A percentile compares a stretch with the other conserved stretches of the same genome.
phyloP scores from a whole-genome alignment of 2,329 filamentous ascomycete species.

The Colletotrichum coccodes region DNA sequence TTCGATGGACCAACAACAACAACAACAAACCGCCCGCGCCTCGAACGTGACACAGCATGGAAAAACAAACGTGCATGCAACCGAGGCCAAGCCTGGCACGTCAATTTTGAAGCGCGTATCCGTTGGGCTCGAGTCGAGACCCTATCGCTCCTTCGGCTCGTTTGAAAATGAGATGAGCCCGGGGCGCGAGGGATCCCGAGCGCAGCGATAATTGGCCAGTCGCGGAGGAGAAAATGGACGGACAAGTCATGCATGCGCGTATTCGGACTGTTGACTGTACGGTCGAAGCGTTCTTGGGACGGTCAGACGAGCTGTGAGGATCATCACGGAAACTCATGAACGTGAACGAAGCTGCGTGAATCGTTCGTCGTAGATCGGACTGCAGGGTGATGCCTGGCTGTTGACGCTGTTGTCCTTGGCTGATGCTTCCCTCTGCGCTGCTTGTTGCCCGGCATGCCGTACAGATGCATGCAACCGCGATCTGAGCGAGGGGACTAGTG shows the following conservation, averaged over 20 bases:
- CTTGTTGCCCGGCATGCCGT: neutral
- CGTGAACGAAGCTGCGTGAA: neutral
- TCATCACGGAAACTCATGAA: neutral
- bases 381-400: slow-evolving; percentile 11
- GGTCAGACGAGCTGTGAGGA: neutral
- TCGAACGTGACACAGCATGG: neutral
- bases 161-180: slow-evolving; percentile 5
- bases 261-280: neutral
- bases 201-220: neutral
- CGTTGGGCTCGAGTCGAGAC: neutral
- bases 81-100: neutral
- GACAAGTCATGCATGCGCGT: neutral
- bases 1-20: neutral
- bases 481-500: neutral
- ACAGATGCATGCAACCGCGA: slow-evolving; percentile 12
- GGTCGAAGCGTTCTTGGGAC: neutral
- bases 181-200: neutral
- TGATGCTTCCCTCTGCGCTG: neutral
- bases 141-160: slow-evolving; percentile 3
- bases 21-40: neutral
- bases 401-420: neutral
- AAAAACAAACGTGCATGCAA: neutral
- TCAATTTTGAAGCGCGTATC: neutral
- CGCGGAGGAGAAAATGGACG: neutral
- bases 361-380: slow-evolving; percentile 5